phyloP scores from a whole-genome alignment of 257 asterid genomes.

The Solanum stenotomum region DNA sequence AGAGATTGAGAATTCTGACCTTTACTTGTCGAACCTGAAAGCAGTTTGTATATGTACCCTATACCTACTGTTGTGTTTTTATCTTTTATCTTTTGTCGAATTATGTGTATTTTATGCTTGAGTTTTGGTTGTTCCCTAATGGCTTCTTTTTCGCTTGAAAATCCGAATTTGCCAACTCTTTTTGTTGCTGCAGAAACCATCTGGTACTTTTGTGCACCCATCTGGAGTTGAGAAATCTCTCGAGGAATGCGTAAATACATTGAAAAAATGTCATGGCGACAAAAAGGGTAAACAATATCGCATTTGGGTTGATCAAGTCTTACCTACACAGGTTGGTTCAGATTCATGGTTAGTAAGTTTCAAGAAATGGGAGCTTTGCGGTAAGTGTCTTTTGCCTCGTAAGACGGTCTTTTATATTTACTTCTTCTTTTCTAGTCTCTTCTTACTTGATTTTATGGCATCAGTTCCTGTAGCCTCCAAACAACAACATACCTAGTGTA shows the following conservation, averaged over 20 bases:
- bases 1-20: conserved; percentile 69
- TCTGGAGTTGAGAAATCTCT: conserved; percentile 64
- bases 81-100: neutral
- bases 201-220: conserved; percentile 63
- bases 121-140: neutral
- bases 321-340: conserved; percentile 49
- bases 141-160: neutral
- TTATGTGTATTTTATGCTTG: neutral
- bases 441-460: neutral
- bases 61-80: neutral
- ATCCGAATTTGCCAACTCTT: neutral
- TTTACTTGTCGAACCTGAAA: conserved; percentile 52
- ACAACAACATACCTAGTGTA: neutral
- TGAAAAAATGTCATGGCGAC: conserved; percentile 51
- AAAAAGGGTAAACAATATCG: conserved; percentile 54
- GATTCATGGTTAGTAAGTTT: conserved; percentile 74
- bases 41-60: conserved; percentile 50
- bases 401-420: neutral
- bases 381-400: conserved; percentile 24
- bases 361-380: conserved; percentile 85
- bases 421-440: neutral
- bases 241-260: conserved; percentile 37
- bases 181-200: conserved; percentile 39
- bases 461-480: neutral
- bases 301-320: conserved; percentile 90